Evolutionary conservation across 2,329 filamentous ascomycete genomes (phyloP).

Genomic region (Davidsoniella virescens): DNA sequence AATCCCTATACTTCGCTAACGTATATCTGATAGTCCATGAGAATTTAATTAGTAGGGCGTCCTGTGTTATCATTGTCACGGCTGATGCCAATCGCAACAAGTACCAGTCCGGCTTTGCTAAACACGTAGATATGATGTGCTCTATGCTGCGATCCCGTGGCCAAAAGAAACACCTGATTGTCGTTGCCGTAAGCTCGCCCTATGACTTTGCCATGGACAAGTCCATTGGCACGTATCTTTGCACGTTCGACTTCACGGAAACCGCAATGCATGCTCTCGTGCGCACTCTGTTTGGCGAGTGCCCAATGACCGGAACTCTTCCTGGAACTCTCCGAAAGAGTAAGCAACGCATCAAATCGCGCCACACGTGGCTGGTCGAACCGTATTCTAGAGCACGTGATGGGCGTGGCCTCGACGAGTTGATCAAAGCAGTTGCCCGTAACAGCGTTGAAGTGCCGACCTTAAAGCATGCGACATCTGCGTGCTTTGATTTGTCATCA

Average conservation of each 20-base stretch:
- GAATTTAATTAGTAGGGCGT: conserved; percentile 75
- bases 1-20: background rate
- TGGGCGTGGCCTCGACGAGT: conserved; percentile 51
- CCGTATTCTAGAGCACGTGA: conserved; percentile 71
- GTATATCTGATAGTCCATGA: conserved; percentile 49
- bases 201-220: conserved; percentile 95
- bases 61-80: conserved; percentile 77
- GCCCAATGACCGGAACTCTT: conserved; percentile 39
- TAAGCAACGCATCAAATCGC: conserved; percentile 73
- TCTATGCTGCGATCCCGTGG: conserved; percentile 61
- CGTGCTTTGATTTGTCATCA: conserved; percentile 52
- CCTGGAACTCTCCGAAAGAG: conserved; percentile 70
- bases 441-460: conserved; percentile 51
- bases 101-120: conserved; percentile 88
- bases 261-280: conserved; percentile 75
- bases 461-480: conserved; percentile 50
- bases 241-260: conserved; percentile 93
- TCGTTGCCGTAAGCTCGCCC: conserved; percentile 84
- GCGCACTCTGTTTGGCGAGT: conserved; percentile 67
- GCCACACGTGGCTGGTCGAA: conserved; percentile 90
- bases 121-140: conserved; percentile 92
- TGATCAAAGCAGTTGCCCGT: conserved; percentile 55
- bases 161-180: conserved; percentile 77
- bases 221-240: conserved; percentile 79
- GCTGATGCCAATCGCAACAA: conserved; percentile 88